Conservation (phyloP, 1,139 yeast genomes). For the Nadsonia starkeyi-henricii region DNA sequence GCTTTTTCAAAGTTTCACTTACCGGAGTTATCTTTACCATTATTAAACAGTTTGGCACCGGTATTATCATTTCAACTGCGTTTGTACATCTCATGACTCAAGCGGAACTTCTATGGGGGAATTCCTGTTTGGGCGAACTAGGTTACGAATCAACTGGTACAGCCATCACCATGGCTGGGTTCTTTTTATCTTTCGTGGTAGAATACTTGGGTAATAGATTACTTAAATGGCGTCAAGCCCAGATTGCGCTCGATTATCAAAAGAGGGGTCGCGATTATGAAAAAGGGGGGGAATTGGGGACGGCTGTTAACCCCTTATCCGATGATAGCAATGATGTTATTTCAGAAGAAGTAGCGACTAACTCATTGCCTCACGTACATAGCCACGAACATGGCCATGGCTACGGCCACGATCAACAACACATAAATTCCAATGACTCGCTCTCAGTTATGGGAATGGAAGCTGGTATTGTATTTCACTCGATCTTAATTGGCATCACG, state of each 20-base stretch:
- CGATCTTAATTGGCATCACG: constrained; percentile 63
- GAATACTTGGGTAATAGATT: constrained; percentile 19
- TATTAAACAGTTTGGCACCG: constrained; percentile 56
- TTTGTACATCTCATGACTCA: constrained; percentile 75
- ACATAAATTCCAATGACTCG: constrained; percentile 9
- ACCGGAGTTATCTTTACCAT: constrained; percentile 16
- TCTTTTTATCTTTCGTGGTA: constrained; percentile 23
- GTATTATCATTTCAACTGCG: constrained; percentile 83
- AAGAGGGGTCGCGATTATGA: not conserved
- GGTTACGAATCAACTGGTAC: constrained; percentile 24
- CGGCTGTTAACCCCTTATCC: not conserved
- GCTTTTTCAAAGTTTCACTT: constrained; percentile 16
- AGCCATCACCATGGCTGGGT: constrained; percentile 26
- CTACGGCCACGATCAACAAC: constrained; percentile 7
- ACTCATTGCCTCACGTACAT: constrained; percentile 1
- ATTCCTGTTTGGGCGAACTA: constrained; percentile 40
- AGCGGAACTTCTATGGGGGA: constrained; percentile 44
- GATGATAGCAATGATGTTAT: constrained; percentile 1
- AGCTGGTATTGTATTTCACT: constrained; percentile 69
- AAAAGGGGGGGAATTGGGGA: not conserved
- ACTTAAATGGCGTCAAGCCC: constrained; percentile 12
- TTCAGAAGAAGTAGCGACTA: constrained; percentile 1
- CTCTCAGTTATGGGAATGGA: constrained; percentile 48
- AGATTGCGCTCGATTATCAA: not conserved
- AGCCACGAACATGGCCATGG: constrained; percentile 6